phyloP scores from a whole-genome alignment of 805 yeast species.

The Sungouiella thailandica region DNA sequence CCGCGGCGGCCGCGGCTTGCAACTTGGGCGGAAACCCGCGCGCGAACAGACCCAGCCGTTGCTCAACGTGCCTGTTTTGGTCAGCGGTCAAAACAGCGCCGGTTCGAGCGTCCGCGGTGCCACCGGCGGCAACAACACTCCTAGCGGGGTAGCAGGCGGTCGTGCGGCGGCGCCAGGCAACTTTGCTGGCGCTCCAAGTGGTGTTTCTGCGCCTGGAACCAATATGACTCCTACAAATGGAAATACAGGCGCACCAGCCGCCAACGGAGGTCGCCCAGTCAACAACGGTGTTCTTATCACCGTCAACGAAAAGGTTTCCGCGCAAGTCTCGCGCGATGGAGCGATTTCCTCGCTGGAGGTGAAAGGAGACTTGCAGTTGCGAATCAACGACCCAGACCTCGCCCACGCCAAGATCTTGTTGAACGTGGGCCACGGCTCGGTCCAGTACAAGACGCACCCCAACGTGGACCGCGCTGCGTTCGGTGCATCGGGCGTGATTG shows the following conservation, averaged over 20 bases:
- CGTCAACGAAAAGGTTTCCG: constrained; percentile 71
- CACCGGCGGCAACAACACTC: no score
- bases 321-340: constrained; percentile 83
- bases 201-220: constrained; percentile 17
- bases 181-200: constrained; percentile 17
- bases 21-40: constrained; percentile 58
- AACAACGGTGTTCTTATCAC: constrained; percentile 80
- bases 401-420: constrained; percentile 64
- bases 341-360: constrained; percentile 62
- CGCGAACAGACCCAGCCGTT: constrained; percentile 20
- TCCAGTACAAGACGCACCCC: constrained; percentile 91
- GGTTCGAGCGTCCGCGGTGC: no score
- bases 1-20: constrained; percentile 72
- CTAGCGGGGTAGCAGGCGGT: no score
- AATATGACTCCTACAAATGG: no score
- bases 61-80: constrained; percentile 19
- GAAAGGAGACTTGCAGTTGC: constrained; percentile 85
- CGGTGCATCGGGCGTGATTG: constrained; percentile 51
- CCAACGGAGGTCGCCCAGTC: constrained; percentile 23
- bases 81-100: no score
- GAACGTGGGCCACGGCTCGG: constrained; percentile 40
- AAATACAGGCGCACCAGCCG: constrained; percentile 24
- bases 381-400: constrained; percentile 72
- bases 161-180: constrained; percentile 4
- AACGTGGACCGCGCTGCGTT: constrained; percentile 82